Evolutionary conservation across 345 rosid genomes (phyloP).

Genomic region (Adansonia digitata): DNA sequence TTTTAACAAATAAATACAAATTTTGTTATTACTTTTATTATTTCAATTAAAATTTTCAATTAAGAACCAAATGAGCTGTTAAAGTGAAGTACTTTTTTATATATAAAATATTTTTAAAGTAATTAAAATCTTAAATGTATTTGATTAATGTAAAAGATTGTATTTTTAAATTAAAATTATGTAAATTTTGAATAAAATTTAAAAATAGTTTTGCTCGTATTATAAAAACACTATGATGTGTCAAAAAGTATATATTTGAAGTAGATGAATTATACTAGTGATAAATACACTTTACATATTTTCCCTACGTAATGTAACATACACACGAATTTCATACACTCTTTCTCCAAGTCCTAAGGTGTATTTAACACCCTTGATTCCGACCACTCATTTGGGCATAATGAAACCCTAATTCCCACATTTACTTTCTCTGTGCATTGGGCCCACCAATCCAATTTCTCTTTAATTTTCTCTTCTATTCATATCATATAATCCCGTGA

Average conservation of each 20-base stretch:
- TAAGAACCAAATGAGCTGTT: neutral
- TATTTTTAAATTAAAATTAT: too few relatives aligned
- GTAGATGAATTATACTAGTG: neutral
- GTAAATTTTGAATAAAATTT: too few relatives aligned
- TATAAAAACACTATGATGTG: neutral
- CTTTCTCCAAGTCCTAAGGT: constrained; percentile 9
- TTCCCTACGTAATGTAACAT: neutral
- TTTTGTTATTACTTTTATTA: neutral
- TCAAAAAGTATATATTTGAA: neutral
- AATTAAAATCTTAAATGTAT: too few relatives aligned
- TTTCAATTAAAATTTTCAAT: neutral
- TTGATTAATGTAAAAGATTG: too few relatives aligned
- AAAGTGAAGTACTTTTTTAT: neutral
- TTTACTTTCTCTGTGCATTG: constrained; percentile 4
- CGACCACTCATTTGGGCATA: constrained; percentile 26
- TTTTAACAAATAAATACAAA: neutral
- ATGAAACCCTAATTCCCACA: constrained; percentile 24
- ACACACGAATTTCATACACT: neutral
- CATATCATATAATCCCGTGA: constrained; percentile 12
- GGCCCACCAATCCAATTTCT: neutral
- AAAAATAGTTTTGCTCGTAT: too few relatives aligned
- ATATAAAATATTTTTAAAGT: neutral
- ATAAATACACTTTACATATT: neutral
- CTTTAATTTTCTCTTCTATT: neutral
- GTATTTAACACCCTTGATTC: constrained; percentile 11